Evolutionary conservation across 2,329 filamentous ascomycete genomes (phyloP).

Genomic region (Metarhizium anisopliae): DNA sequence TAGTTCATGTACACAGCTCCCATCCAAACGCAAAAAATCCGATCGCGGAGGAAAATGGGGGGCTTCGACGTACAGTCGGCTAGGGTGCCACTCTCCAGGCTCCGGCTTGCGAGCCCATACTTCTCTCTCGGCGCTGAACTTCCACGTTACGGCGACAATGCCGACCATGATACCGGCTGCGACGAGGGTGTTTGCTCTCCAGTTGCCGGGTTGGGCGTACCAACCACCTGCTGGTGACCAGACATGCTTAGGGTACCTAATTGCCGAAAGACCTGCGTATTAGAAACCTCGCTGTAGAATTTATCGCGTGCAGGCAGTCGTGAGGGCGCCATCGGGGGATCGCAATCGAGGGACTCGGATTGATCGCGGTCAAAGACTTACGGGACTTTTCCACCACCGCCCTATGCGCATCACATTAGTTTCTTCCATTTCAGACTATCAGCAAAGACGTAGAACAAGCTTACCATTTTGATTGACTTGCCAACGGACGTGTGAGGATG

Average conservation of each 20-base stretch:
- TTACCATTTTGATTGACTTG: slow-evolving; percentile 47
- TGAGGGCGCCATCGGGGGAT: slow-evolving; percentile 2
- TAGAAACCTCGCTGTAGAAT: background rate
- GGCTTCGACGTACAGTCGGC: slow-evolving; percentile 59
- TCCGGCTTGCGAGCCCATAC: slow-evolving; percentile 67
- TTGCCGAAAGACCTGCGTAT: background rate
- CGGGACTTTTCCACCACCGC: slow-evolving; percentile 64
- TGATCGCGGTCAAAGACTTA: slow-evolving; percentile 25
- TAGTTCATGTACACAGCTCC: background rate
- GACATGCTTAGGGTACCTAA: slow-evolving; percentile 94
- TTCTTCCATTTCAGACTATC: background rate
- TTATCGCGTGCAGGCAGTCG: background rate
- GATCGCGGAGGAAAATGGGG: too few relatives aligned
- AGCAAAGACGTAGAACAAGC: slow-evolving; percentile 8
- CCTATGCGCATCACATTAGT: slow-evolving; percentile 33
- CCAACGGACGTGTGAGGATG: slow-evolving; percentile 21
- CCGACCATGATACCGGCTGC: slow-evolving; percentile 60
- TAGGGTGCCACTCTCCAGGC: slow-evolving; percentile 69
- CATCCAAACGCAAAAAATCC: too few relatives aligned
- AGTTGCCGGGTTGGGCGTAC: slow-evolving; percentile 92
- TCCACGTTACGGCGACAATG: slow-evolving; percentile 60
- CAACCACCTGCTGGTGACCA: slow-evolving; percentile 98
- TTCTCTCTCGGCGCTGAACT: slow-evolving; percentile 65
- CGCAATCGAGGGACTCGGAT: background rate
- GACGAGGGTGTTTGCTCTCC: slow-evolving; percentile 83